Evolutionary conservation across 192 early-diverging fungal species (phyloP).

Genomic region (Backusella tarrabulga): DNA sequence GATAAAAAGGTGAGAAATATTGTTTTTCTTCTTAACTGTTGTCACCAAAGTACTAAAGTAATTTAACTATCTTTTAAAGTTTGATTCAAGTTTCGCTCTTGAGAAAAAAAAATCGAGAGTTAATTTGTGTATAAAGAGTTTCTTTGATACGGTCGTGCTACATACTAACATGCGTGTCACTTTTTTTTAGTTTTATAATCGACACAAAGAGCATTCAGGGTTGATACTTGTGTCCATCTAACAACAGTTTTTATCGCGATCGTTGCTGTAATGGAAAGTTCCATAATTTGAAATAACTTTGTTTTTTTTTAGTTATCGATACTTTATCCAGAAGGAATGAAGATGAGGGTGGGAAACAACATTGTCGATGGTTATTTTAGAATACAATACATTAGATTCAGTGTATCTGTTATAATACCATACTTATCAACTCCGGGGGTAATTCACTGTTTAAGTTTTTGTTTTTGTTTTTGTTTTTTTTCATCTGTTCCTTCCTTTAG

Average conservation of each 20-base stretch:
- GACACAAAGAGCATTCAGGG: neutral
- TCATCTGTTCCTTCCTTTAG: neutral
- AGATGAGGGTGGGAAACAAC: neutral
- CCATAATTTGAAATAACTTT: neutral
- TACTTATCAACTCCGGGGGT: neutral
- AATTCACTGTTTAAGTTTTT: neutral
- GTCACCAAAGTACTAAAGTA: neutral
- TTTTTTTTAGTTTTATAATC: neutral
- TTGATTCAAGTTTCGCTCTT: neutral
- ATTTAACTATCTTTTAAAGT: neutral
- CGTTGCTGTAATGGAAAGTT: neutral
- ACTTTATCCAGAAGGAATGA: neutral
- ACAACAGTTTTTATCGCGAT: neutral
- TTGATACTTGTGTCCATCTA: neutral
- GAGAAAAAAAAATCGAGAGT: neutral
- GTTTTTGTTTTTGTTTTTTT: too few relatives aligned
- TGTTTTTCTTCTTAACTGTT: neutral
- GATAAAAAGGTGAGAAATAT: neutral
- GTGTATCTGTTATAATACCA: neutral
- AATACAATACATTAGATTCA: neutral
- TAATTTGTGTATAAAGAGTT: neutral
- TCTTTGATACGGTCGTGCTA: neutral
- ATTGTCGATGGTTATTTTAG: constrained; percentile 1
- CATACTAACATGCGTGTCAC: neutral
- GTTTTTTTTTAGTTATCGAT: neutral